A percentile compares a stretch with the other conserved stretches of the same genome.
Evolutionary conservation across 768 basidiomycete genomes (phyloP).

Genomic region (Leccinum obscurum): DNA sequence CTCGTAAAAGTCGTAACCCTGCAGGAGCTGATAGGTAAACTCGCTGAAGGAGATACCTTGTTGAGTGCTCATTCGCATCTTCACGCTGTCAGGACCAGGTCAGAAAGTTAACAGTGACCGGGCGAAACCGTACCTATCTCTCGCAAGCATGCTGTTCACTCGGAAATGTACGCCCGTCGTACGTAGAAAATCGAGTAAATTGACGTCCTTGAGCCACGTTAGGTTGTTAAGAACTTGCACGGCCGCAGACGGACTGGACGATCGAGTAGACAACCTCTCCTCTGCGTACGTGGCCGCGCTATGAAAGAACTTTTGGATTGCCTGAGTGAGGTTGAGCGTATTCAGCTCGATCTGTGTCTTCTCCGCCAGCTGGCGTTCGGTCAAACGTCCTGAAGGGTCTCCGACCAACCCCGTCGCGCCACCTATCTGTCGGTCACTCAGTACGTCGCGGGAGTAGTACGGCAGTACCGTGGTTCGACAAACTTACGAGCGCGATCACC

Average conservation of each 20-base stretch:
- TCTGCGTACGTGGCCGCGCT: slow-evolving; percentile 63
- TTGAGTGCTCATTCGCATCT: slow-evolving; percentile 72
- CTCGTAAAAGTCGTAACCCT: slow-evolving; percentile 92
- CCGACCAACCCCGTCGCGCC: slow-evolving; percentile 96
- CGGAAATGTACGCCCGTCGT: slow-evolving; percentile 76
- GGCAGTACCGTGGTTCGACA: neutral
- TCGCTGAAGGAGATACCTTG: slow-evolving; percentile 98
- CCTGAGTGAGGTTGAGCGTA: slow-evolving; percentile 57
- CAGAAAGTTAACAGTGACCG: slow-evolving; percentile 2
- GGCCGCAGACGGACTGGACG: slow-evolving; percentile 8
- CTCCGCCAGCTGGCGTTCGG: slow-evolving; percentile 74
- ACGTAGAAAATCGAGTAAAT: slow-evolving; percentile 82
- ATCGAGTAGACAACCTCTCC: slow-evolving; percentile 27
- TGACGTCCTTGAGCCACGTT: slow-evolving; percentile 74
- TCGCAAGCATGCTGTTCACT: slow-evolving; percentile 85
- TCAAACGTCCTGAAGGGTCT: slow-evolving; percentile 88
- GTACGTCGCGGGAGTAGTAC: neutral
- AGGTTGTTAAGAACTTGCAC: slow-evolving; percentile 63
- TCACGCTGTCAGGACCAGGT: slow-evolving; percentile 56
- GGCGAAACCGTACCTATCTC: slow-evolving; percentile 69
- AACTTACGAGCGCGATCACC: slow-evolving; percentile 78
- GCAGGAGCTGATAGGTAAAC: slow-evolving; percentile 95
- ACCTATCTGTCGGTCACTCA: slow-evolving; percentile 68
- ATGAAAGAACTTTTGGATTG: slow-evolving; percentile 72
- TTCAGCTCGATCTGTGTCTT: slow-evolving; percentile 62